A percentile compares a stretch with the other conserved stretches of the same genome.
These are phyloP conservation scores for Trichoderma sp. DNA, from an alignment of 2,329 filamentous ascomycete genomes.

Conservation along the genomic window DNA sequence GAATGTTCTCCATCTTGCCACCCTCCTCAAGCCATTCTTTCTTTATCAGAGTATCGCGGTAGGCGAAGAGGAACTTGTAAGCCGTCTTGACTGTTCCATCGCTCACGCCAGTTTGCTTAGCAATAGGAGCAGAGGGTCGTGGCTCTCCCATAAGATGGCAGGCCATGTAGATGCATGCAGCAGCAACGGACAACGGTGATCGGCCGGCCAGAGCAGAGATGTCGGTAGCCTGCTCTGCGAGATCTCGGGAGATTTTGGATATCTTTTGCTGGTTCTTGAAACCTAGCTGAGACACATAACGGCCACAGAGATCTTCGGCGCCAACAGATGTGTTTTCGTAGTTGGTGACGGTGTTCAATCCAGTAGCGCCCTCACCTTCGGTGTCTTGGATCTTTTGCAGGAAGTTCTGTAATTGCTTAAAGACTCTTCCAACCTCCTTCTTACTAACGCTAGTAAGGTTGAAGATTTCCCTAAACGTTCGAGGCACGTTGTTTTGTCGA, in stretches of 20 bases:
- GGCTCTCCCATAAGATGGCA: constrained; percentile 79
- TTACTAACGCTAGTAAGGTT: constrained; percentile 90
- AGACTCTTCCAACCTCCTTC: constrained; percentile 95
- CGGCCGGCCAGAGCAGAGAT: constrained; percentile 84
- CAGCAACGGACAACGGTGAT: constrained; percentile 89
- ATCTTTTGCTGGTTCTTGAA: constrained; percentile 69
- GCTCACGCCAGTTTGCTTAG: constrained; percentile 79
- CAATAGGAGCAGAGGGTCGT: constrained; percentile 82
- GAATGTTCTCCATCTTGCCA: constrained; percentile 69
- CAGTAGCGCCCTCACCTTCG: constrained; percentile 45
- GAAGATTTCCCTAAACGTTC: constrained; percentile 93
- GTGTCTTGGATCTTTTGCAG: constrained; percentile 69
- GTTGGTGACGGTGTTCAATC: constrained; percentile 58
- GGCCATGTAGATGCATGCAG: constrained; percentile 95
- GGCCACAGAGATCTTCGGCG: constrained; percentile 79
- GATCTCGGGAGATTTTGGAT: constrained; percentile 73
- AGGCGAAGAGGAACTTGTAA: constrained; percentile 81
- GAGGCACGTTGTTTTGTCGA: constrained; percentile 79
- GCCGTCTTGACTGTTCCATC: constrained; percentile 96
- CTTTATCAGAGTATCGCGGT: constrained; percentile 71
- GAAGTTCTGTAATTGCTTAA: constrained; percentile 89
- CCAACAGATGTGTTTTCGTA: constrained; percentile 78
- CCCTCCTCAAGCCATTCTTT: constrained; percentile 71
- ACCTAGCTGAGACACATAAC: constrained; percentile 82
- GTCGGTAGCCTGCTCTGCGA: constrained; percentile 74